phyloP scores from a whole-genome alignment of 2,329 filamentous ascomycete genomes.

The Claviceps pusilla region DNA sequence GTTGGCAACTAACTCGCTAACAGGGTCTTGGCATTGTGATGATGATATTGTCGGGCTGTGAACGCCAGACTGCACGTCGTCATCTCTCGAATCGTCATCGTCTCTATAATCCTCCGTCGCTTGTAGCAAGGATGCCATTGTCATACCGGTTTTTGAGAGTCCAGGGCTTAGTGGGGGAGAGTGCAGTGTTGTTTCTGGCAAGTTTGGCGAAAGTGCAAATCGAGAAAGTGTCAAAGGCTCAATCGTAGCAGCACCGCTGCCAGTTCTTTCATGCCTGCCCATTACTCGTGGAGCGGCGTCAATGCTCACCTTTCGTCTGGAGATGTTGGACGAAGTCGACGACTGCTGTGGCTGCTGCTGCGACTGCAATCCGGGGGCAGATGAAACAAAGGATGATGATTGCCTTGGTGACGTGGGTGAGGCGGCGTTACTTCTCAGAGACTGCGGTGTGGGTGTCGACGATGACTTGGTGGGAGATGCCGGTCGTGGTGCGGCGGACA shows the following conservation, averaged over 20 bases:
- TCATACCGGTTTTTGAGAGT: constrained; percentile 22
- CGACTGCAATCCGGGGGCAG: constrained; percentile 23
- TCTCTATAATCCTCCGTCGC: constrained; percentile 36
- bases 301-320: constrained; percentile 28
- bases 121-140: constrained; percentile 42
- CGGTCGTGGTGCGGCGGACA: constrained; percentile 25
- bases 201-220: constrained; percentile 16
- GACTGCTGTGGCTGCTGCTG: constrained; percentile 16
- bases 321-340: constrained; percentile 9
- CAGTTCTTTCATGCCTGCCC: constrained; percentile 25
- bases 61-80: constrained; percentile 17
- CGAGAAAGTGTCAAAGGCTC: constrained; percentile 23
- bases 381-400: constrained; percentile 13
- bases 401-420: constrained; percentile 15
- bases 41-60: constrained; percentile 46
- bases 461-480: constrained; percentile 35
- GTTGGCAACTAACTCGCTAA: constrained; percentile 69
- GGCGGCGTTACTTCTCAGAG: constrained; percentile 9
- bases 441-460: constrained; percentile 9
- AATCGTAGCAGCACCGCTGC: constrained; percentile 22
- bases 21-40: constrained; percentile 37
- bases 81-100: constrained; percentile 14
- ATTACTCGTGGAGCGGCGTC: constrained; percentile 23
- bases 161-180: constrained; percentile 23
- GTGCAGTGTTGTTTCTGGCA: constrained; percentile 17